Conservation (phyloP, 208 protist species). For the Wallacemonas sp. region DNA sequence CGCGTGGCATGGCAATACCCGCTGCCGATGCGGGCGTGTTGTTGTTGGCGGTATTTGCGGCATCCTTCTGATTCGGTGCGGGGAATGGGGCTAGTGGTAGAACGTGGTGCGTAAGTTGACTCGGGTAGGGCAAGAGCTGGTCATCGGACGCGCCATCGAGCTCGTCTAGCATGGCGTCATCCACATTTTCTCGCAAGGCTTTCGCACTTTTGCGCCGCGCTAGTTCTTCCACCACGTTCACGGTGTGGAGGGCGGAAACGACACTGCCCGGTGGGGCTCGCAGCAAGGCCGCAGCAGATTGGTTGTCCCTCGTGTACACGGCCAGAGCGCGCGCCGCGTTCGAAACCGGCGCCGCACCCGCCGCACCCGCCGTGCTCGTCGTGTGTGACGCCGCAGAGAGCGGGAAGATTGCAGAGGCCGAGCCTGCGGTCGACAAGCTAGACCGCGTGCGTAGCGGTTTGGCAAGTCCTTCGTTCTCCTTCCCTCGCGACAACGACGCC, state of each 20-base stretch:
- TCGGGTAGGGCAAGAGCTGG: conserved; percentile 37
- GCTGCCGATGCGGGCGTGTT: no score
- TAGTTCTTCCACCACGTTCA: conserved; percentile 29
- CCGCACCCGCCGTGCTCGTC: neutral
- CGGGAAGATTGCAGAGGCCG: no score
- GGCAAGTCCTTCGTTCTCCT: no score
- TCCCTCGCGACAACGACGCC: no score
- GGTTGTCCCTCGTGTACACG: conserved; percentile 1
- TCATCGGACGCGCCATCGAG: neutral
- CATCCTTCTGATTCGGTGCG: no score
- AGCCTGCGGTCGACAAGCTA: no score
- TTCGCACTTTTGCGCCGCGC: conserved; percentile 23
- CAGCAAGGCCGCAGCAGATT: conserved; percentile 13
- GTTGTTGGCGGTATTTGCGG: no score
- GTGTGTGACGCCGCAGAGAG: neutral
- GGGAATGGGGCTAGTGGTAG: conserved; percentile 1
- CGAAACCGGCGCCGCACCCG: neutral
- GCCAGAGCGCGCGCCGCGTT: conserved; percentile 7
- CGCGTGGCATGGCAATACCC: no score
- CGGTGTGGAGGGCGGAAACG: conserved; percentile 32
- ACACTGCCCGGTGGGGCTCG: conserved; percentile 14
- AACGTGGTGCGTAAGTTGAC: conserved; percentile 38
- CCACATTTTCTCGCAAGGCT: no score
- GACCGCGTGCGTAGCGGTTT: no score
- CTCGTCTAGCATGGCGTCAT: neutral